Evolutionary conservation across 2,329 filamentous ascomycete genomes (phyloP).

Genomic region (Neofusicoccum parvum): DNA sequence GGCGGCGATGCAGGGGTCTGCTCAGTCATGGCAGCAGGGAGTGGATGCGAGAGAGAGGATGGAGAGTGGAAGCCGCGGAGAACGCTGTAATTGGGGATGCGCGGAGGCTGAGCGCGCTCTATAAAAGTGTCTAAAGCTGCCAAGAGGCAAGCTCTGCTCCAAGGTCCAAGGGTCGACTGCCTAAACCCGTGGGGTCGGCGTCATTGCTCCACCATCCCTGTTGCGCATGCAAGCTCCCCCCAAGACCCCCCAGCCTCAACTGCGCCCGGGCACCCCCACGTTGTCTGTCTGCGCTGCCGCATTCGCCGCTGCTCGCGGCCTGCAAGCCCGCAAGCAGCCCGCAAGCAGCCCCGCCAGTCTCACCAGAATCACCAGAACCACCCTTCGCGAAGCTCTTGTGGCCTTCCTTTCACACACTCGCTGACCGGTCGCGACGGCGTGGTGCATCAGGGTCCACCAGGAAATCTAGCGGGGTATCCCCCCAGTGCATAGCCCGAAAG

Average conservation of each 20-base stretch:
- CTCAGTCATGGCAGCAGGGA: conserved; percentile 3
- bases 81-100: background rate
- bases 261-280: conserved; percentile 9
- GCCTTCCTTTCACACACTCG: background rate
- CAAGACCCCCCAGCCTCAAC: background rate
- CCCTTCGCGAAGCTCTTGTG: background rate
- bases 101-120: background rate
- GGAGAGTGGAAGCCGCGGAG: background rate
- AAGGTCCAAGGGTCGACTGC: background rate
- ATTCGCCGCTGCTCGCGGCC: background rate
- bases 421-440: background rate
- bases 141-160: conserved; percentile 9
- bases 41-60: background rate
- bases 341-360: background rate
- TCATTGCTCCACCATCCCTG: conserved; percentile 16
- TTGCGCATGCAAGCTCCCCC: background rate
- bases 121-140: conserved; percentile 6
- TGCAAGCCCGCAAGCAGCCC: background rate
- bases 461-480: background rate
- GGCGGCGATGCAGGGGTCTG: conserved; percentile 24
- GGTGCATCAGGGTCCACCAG: background rate
- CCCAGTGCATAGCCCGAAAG: conserved; percentile 1
- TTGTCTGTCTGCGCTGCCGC: background rate
- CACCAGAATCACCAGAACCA: no score
- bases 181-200: conserved; percentile 2